phyloP scores from a whole-genome alignment of 441 rosid species.

The Erysimum pusillum region DNA sequence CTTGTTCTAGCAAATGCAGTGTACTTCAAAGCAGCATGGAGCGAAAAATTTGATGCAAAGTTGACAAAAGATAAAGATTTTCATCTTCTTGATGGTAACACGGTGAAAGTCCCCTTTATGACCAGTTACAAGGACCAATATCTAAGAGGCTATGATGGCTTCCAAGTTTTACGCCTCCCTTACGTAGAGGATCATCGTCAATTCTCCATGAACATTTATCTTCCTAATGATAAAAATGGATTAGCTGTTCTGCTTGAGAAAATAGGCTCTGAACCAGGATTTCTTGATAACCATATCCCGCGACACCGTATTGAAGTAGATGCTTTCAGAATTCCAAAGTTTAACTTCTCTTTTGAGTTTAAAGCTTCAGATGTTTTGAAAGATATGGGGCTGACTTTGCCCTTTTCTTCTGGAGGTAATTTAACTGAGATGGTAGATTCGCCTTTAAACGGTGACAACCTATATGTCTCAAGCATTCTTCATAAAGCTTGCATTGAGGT shows the following conservation, averaged over 20 bases:
- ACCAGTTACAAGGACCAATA: constrained; percentile 61
- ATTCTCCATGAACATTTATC: constrained; percentile 76
- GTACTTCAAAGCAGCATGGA: constrained; percentile 86
- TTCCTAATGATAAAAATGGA: constrained; percentile 70
- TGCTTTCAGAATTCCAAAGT: constrained; percentile 65
- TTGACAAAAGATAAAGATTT: constrained; percentile 69
- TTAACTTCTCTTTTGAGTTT: constrained; percentile 63
- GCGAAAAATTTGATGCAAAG: constrained; percentile 60
- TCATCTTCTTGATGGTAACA: constrained; percentile 63
- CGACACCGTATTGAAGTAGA: constrained; percentile 48
- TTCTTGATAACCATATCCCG: constrained; percentile 65
- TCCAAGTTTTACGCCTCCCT: constrained; percentile 74
- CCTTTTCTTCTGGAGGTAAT: constrained; percentile 59
- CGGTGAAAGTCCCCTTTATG: constrained; percentile 75
- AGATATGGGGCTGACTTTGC: constrained; percentile 61
- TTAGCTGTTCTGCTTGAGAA: constrained; percentile 62
- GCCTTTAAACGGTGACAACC: constrained; percentile 31
- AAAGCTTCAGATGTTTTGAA: constrained; percentile 62
- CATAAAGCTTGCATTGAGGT: constrained; percentile 82
- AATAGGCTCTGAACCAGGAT: constrained; percentile 54
- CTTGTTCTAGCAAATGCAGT: constrained; percentile 76
- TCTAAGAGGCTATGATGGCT: constrained; percentile 55
- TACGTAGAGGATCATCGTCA: constrained; percentile 67
- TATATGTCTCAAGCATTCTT: constrained; percentile 62
- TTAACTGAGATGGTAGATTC: constrained; percentile 74